A percentile compares a stretch with the other conserved stretches of the same genome.
Conservation (phyloP, 2,329 filamentous ascomycete genomes). For the Diaporthe sp. region DNA sequence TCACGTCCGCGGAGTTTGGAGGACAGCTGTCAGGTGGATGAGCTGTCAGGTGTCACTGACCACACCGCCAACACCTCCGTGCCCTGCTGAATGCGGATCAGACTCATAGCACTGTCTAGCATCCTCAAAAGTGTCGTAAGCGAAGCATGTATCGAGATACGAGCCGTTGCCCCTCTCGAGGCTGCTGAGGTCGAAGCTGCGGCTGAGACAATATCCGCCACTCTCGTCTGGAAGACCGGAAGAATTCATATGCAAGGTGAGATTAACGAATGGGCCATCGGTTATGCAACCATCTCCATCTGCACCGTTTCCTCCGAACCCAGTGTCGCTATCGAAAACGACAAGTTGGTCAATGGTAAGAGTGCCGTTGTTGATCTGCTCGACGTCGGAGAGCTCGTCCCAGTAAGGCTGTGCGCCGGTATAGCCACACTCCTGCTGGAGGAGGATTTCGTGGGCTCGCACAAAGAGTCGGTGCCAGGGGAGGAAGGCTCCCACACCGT, state of each 20-base stretch:
- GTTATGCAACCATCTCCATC: neutral
- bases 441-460: neutral
- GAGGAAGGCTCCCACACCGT: neutral
- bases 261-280: neutral
- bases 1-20: fast-evolving
- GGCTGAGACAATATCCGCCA: neutral
- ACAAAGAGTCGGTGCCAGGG: conserved; percentile 1
- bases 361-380: neutral
- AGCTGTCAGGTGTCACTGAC: neutral
- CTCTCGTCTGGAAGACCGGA: neutral
- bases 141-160: neutral
- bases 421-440: neutral
- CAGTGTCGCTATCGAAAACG: neutral
- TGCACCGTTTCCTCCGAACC: neutral
- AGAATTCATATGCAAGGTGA: neutral
- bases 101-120: conserved; percentile 7
- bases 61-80: neutral
- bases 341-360: neutral
- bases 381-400: conserved; percentile 9
- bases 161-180: neutral
- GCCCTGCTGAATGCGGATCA: neutral
- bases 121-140: neutral
- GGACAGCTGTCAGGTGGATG: neutral
- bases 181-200: neutral
- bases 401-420: neutral